Percentiles rank a stretch among this genome's conserved stretches.
These are phyloP conservation scores for Parsonsia alboflavescens DNA, from an alignment of 257 asterid species.

Conservation along the genomic window DNA sequence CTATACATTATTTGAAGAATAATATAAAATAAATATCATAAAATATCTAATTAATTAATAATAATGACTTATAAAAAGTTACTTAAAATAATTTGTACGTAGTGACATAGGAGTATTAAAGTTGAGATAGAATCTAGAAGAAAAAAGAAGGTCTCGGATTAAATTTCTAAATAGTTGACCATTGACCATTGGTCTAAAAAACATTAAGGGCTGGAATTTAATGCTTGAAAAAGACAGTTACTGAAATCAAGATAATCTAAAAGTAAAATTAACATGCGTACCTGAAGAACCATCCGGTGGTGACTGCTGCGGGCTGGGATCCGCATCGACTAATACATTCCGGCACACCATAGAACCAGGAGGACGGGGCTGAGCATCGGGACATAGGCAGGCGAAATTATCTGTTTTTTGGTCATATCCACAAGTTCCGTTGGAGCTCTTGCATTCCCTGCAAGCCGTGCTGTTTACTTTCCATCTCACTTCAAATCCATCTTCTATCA, in stretches of 20 bases:
- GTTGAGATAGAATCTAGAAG: too few relatives aligned
- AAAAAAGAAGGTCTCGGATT: too few relatives aligned
- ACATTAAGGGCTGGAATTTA: too few relatives aligned
- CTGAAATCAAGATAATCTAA: background rate
- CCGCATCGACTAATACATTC: background rate
- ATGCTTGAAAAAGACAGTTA: background rate
- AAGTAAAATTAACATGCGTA: too few relatives aligned
- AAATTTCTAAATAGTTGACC: too few relatives aligned
- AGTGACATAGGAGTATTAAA: too few relatives aligned
- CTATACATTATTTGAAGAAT: too few relatives aligned
- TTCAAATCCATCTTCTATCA: slow-evolving; percentile 41
- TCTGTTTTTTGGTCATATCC: slow-evolving; percentile 27
- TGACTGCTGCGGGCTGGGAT: background rate
- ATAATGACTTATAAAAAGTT: too few relatives aligned
- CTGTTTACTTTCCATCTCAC: slow-evolving; percentile 34
- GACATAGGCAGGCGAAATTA: slow-evolving; percentile 44
- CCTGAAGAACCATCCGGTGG: slow-evolving; percentile 8
- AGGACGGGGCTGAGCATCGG: slow-evolving; percentile 16
- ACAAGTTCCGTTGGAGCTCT: slow-evolving; percentile 48
- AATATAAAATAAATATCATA: too few relatives aligned
- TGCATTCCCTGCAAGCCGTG: slow-evolving; percentile 33
- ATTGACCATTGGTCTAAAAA: too few relatives aligned
- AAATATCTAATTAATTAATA: too few relatives aligned
- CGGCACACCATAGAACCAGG: slow-evolving; percentile 7
- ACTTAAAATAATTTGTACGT: too few relatives aligned